Evolutionary conservation across 2,329 filamentous ascomycete genomes (phyloP).

Genomic region (Leptographium procerum): DNA sequence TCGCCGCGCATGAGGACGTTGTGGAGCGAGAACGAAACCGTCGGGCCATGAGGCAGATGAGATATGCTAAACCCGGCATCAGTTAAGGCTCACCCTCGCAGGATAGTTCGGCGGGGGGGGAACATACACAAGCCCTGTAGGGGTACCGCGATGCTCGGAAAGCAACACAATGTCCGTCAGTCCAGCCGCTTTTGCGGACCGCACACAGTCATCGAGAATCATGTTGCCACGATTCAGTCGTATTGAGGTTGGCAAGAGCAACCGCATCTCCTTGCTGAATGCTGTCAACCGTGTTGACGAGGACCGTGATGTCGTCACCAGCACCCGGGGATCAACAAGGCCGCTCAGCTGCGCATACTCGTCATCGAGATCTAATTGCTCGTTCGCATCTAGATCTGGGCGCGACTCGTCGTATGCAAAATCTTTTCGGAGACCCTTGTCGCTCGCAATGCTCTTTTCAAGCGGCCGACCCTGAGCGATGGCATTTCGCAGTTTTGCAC

Average conservation of each 20-base stretch:
- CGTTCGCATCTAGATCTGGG: conserved; percentile 53
- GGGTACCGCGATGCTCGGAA: conserved; percentile 86
- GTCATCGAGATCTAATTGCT: conserved; percentile 68
- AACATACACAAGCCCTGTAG: conserved; percentile 54
- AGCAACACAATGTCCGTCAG: conserved; percentile 77
- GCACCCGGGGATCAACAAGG: conserved; percentile 63
- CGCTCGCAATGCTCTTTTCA: conserved; percentile 71
- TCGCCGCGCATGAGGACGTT: conserved; percentile 90
- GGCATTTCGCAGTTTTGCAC: conserved; percentile 74
- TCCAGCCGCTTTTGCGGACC: conserved; percentile 67
- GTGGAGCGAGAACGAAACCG: conserved; percentile 68
- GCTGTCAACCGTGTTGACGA: conserved; percentile 75
- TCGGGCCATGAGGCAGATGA: conserved; percentile 82
- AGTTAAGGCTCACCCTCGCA: background rate
- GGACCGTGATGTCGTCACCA: conserved; percentile 84
- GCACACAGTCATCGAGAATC: conserved; percentile 73
- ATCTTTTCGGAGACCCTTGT: conserved; percentile 72
- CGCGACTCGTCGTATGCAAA: conserved; percentile 88
- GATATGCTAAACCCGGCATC: conserved; percentile 46
- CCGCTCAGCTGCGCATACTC: conserved; percentile 90
- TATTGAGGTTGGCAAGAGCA: conserved; percentile 75
- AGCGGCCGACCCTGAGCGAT: conserved; percentile 82
- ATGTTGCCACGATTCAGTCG: conserved; percentile 86
- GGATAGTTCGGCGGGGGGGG: no score
- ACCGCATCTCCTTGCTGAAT: conserved; percentile 72